These are phyloP conservation scores for Chaetomium olivaceum DNA, from an alignment of 2,329 filamentous ascomycete species.

Conservation along the genomic window DNA sequence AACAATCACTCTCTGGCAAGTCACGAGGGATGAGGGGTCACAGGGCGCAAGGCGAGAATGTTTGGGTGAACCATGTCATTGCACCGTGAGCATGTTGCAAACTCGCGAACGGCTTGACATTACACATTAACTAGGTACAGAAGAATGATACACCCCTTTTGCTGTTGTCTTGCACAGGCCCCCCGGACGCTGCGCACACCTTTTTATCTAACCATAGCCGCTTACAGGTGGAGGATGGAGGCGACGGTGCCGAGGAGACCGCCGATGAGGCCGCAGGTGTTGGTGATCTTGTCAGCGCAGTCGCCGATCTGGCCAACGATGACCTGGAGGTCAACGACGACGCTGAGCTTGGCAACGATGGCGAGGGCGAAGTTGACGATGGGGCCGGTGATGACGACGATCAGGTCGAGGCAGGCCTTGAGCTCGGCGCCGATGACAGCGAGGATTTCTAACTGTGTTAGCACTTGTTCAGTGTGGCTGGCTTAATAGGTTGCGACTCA, in stretches of 20 bases:
- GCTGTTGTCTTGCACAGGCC: neutral
- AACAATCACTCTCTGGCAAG: no score
- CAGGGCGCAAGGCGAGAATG: no score
- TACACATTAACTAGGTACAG: conserved; percentile 15
- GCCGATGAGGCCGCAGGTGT: neutral
- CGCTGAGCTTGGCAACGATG: conserved; percentile 14
- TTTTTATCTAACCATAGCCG: neutral
- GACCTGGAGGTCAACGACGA: conserved; percentile 5
- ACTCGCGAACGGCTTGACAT: neutral
- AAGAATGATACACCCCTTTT: conserved; percentile 1
- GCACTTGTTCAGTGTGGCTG: neutral
- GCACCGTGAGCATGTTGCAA: neutral
- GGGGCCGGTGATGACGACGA: conserved; percentile 9
- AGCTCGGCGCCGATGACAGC: conserved; percentile 14
- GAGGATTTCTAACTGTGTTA: conserved; percentile 15
- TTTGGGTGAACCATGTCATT: neutral
- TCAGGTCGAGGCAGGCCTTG: conserved; percentile 9
- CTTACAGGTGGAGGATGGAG: conserved; percentile 18
- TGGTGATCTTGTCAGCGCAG: conserved; percentile 2
- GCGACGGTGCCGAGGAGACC: conserved; percentile 13
- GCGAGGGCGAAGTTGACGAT: conserved; percentile 15
- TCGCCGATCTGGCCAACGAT: conserved; percentile 17
- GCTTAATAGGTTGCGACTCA: neutral
- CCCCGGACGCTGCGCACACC: neutral
- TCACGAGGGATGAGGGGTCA: no score